Base-by-base conservation (phyloP, 2,329 filamentous ascomycete genomes). In the Geoglossum cookeanum region DNA sequence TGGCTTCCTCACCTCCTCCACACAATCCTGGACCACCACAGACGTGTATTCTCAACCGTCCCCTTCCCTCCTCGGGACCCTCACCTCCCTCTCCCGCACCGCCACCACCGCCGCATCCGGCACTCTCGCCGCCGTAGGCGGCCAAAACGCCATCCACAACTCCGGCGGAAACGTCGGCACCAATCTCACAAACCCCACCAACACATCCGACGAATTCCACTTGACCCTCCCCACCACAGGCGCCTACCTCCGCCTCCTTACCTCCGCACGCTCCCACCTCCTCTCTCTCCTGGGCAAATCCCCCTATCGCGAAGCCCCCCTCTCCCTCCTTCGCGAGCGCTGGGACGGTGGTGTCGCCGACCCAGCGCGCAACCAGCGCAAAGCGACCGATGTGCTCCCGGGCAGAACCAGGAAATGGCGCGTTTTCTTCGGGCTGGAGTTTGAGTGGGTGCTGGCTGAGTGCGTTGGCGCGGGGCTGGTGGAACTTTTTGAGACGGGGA, bases 401-500 rank as follows among this genome's bases (percentile, higher is more conserved):
- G 80, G 80, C 0, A 71, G 78, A 63, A 84, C 81, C 15, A 78
- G 75, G 65, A 83, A 80, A 65, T 89, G 85, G 85, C 82, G 76
- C 65, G 75, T 78, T 33, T 85, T 87, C 61, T 78, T 79, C 64
- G 85, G 85, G 0, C 68, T 87, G 59, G 70, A 76, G 48, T 89
- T 87, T 67, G 77, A 83, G 59, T 89, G 83, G 82, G 74, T 85
- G 15, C 66, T 89, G 47, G 80, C 78, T 45, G 84, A 88, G 67
- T 84, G 83, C 48, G 74, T 86, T 29, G 85, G 84, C 0, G 74
- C 80, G 32, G 85, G 85, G 1, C 65, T 83, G 15, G 76, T 88
- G 3, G 85, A 90, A 68, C 70, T 86, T 13, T 90, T 90, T 66
- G 79, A 87, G 64, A 89, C 85, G 11, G 75, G 81, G 13, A 84